Evolutionary conservation across 768 basidiomycete species (phyloP).

Genomic region (Antrodiella citrinella): DNA sequence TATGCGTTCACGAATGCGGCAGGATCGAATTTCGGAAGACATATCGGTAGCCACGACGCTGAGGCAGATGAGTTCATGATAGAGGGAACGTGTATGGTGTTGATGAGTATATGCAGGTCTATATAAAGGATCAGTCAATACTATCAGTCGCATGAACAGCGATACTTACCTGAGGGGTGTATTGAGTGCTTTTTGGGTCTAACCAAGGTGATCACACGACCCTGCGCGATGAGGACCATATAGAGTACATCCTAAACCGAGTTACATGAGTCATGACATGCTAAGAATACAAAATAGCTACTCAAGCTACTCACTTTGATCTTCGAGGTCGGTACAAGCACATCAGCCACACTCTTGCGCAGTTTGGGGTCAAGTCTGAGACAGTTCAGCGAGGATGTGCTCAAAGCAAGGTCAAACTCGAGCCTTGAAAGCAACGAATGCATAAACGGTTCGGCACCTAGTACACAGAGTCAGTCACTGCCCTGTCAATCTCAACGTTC

Average conservation of each 20-base stretch:
- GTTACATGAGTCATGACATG: background rate
- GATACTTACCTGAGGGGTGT: conserved; percentile 70
- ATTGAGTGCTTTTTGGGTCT: conserved; percentile 91
- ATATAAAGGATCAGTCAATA: conserved; percentile 3
- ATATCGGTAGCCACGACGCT: conserved; percentile 92
- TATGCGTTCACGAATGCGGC: conserved; percentile 89
- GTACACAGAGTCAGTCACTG: background rate
- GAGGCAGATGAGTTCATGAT: conserved; percentile 69
- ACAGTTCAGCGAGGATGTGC: conserved; percentile 73
- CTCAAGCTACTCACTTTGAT: conserved; percentile 54
- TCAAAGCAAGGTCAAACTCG: conserved; percentile 76
- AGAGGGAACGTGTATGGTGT: conserved; percentile 80
- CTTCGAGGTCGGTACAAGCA: conserved; percentile 72
- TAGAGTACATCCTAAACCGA: conserved; percentile 84
- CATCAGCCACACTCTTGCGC: conserved; percentile 70
- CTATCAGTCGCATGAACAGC: background rate
- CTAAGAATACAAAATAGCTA: background rate
- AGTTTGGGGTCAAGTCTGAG: conserved; percentile 63
- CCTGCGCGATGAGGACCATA: conserved; percentile 73
- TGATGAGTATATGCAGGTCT: conserved; percentile 91
- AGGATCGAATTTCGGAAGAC: conserved; percentile 90
- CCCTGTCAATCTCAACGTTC: background rate
- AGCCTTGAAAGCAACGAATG: conserved; percentile 60
- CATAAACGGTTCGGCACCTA: conserved; percentile 80
- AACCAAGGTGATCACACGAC: conserved; percentile 77